Conservation (phyloP, 345 rosid genomes). For the Theobroma cacao region DNA sequence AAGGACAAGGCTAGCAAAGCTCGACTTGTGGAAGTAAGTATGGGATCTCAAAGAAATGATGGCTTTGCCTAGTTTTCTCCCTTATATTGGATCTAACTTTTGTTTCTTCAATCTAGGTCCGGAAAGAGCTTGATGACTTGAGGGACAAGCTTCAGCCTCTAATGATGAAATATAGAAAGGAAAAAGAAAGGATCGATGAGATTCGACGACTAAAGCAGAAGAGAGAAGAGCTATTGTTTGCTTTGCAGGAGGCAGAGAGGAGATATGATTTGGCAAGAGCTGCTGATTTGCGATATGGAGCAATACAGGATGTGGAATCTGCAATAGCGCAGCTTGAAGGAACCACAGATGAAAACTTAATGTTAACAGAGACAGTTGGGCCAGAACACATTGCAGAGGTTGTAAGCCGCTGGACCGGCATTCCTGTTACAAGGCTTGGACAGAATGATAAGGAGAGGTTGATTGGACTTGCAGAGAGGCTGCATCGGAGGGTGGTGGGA, state of each 20-base stretch:
- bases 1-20: slow-evolving; percentile 96
- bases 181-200: slow-evolving; percentile 90
- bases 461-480: slow-evolving; percentile 72
- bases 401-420: slow-evolving; percentile 93
- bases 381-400: slow-evolving; percentile 94
- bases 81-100: neutral
- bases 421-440: slow-evolving; percentile 87
- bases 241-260: slow-evolving; percentile 85
- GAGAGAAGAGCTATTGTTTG: slow-evolving; percentile 67
- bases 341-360: slow-evolving; percentile 49
- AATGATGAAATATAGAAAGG: slow-evolving; percentile 82
- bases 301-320: slow-evolving; percentile 76
- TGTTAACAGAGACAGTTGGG: slow-evolving; percentile 83
- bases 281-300: slow-evolving; percentile 85
- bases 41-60: neutral
- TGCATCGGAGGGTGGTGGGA: slow-evolving; percentile 85
- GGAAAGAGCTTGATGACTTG: slow-evolving; percentile 85
- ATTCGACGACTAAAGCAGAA: slow-evolving; percentile 75
- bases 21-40: slow-evolving; percentile 68
- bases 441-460: slow-evolving; percentile 81
- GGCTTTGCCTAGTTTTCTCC: neutral
- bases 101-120: slow-evolving; percentile 42
- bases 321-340: slow-evolving; percentile 71
- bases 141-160: slow-evolving; percentile 91
- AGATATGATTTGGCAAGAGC: slow-evolving; percentile 87